phyloP scores from a whole-genome alignment of 73 alveolate species.

The Paramecium caudatum region DNA sequence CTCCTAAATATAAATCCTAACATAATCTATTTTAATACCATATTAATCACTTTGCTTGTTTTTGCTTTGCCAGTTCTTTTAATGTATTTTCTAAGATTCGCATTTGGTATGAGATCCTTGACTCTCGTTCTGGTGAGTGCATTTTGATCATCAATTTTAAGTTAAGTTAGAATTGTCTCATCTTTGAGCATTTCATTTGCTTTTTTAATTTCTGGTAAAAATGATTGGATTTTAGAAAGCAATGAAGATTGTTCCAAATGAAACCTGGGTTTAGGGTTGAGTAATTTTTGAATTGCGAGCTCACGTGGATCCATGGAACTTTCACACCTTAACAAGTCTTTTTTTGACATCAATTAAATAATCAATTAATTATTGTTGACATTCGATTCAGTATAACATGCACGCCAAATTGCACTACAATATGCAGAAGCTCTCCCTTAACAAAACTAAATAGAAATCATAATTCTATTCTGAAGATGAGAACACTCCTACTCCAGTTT shows the following conservation, averaged over 20 bases:
- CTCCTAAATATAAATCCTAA: too few species aligned
- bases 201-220: too few species aligned
- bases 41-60: too few species aligned
- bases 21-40: too few species aligned
- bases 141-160: neutral
- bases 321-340: too few species aligned
- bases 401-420: slow-evolving; percentile 21
- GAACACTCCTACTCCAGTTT: slow-evolving; percentile 10
- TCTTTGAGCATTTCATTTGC: neutral
- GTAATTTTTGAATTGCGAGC: too few species aligned
- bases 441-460: slow-evolving; percentile 21
- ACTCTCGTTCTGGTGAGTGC: neutral
- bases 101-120: neutral
- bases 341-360: too few species aligned
- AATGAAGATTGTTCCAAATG: too few species aligned
- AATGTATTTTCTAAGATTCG: neutral
- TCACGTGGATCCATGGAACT: too few species aligned
- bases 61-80: slow-evolving; percentile 41
- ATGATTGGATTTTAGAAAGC: too few species aligned
- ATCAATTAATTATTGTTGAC: neutral
- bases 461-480: slow-evolving; percentile 60
- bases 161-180: neutral
- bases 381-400: neutral
- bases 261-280: too few species aligned
- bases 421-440: slow-evolving; percentile 6